Evolutionary conservation across 805 yeast genomes (phyloP), one percentile per base, ranked within the genome.

Genomic region (Candida railenensis): DNA sequence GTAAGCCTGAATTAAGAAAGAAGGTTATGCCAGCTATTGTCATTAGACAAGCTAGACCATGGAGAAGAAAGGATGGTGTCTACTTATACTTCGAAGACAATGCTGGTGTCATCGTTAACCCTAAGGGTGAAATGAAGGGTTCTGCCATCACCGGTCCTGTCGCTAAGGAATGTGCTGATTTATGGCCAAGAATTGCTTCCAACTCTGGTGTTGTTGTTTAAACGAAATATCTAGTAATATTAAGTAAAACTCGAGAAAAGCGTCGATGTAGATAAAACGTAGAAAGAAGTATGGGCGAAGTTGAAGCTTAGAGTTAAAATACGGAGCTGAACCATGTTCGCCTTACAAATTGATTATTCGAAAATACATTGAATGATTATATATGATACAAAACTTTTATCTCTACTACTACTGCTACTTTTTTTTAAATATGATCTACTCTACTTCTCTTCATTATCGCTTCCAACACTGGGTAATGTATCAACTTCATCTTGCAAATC

Each of bases 71-170:
- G 85, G 99, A 94, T 73, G 99, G 99, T 87, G 87, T 90, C 67
- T 94, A 76, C 91, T 89, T 94, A 77, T 94, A 94, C 89, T 94
- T 94, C 68, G 99, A 94, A 85, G 99, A 94, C 82, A 94, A 94
- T 73, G 99, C 99, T 61, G 99, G 99, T 86, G 99, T 95, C 77
- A 94, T 94, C 73, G 99, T 94, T 76, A 94, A 94, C 83, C 99
- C 99, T 74, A 94, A 94, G 94, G 99, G 99, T 84, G 99, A 94
- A 81, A 94, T 95, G 99, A 94, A 94, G 85, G 99, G 99, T 81
- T 95, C 99, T 64, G 99, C 99, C 71, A 94, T 94, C 77, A 95
- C 99, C 72, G 99, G 99, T 78, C 99, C 99, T 71, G 99, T 94
- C 73, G 98, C 97, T 77, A 94, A 94, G 83, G 99, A 94, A 84